phyloP scores from a whole-genome alignment of 225 moss, liverwort and hornwort genomes.

The Climacium dendroides region DNA sequence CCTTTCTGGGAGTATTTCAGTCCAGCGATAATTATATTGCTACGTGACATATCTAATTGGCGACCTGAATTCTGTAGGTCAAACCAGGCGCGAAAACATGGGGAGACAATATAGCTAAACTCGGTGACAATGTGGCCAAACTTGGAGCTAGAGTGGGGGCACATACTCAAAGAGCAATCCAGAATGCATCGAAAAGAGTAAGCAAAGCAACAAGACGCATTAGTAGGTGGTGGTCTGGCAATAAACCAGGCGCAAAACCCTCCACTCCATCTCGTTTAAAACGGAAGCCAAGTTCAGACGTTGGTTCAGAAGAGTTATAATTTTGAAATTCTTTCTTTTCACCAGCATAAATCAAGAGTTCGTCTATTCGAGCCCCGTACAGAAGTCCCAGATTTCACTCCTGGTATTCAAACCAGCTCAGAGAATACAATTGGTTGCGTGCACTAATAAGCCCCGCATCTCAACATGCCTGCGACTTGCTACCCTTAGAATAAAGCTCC shows the following conservation, averaged over 20 bases:
- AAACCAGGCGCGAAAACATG: neutral
- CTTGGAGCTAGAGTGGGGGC: slow-evolving; percentile 2
- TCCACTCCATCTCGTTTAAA: neutral
- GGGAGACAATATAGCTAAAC: neutral
- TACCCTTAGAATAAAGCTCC: neutral
- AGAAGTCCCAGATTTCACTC: neutral
- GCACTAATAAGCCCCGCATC: neutral
- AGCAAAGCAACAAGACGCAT: neutral
- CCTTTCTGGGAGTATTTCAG: neutral
- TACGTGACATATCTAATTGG: neutral
- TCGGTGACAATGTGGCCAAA: slow-evolving; percentile 7
- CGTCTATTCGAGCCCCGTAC: neutral
- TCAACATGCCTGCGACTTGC: neutral
- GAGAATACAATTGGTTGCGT: too few species aligned
- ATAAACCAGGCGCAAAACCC: neutral
- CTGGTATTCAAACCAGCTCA: neutral
- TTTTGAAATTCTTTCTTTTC: neutral
- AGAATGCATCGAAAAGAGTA: neutral
- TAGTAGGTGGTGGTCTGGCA: slow-evolving; percentile 20
- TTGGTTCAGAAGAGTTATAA: slow-evolving; percentile 8
- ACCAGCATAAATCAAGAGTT: neutral
- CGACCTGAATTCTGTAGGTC: neutral
- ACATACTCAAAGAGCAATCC: neutral
- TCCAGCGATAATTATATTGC: neutral
- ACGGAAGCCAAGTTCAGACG: neutral